phyloP scores from a whole-genome alignment of 2,329 filamentous ascomycete species.

The Ambrosiella cleistominuta region DNA sequence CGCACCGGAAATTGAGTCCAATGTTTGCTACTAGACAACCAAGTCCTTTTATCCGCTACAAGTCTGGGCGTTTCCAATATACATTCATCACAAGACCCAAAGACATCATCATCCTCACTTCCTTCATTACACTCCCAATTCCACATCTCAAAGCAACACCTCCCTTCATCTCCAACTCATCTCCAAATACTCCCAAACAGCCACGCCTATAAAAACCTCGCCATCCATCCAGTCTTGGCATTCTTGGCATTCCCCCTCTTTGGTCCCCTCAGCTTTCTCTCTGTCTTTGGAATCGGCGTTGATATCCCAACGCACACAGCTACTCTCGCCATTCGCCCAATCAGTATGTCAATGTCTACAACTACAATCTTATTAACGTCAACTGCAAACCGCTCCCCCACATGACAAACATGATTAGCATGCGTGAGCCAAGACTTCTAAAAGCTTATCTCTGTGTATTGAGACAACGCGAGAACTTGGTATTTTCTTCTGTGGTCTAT shows the following conservation, averaged over 20 bases:
- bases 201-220: background rate
- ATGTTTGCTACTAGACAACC: too few species aligned
- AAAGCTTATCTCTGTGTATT: too few species aligned
- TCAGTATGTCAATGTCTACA: too few species aligned
- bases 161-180: background rate
- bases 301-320: too few species aligned
- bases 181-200: background rate
- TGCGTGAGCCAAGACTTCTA: too few species aligned
- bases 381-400: too few species aligned
- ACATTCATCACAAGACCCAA: background rate
- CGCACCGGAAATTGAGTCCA: background rate
- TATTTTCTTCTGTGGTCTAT: too few species aligned
- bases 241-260: background rate
- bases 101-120: background rate
- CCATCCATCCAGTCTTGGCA: constrained; percentile 1
- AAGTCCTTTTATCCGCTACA: too few species aligned
- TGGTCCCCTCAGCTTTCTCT: background rate
- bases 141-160: background rate
- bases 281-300: background rate
- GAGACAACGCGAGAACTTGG: too few species aligned
- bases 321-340: background rate
- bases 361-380: too few species aligned
- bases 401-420: too few species aligned
- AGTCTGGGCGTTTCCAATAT: too few species aligned
- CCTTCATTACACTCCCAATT: background rate